Evolutionary conservation across 805 yeast genomes (phyloP).

Genomic region (Kodamaea nitidulidarum): DNA sequence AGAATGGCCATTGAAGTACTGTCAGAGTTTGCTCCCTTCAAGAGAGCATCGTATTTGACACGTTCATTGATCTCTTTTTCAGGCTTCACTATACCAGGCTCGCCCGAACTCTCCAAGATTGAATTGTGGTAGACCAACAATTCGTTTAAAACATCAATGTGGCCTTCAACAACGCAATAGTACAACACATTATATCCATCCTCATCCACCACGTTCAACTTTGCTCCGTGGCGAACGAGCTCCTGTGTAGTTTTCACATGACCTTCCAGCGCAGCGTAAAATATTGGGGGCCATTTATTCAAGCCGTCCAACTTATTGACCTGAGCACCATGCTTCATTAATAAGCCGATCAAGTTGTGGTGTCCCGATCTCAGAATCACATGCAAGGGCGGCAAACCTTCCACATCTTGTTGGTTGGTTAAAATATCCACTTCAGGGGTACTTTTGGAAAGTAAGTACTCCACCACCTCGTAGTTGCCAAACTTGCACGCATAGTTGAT

Average conservation of each 20-base stretch:
- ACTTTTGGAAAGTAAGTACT: constrained; percentile 47
- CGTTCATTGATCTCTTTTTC: constrained; percentile 2
- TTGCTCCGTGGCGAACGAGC: constrained; percentile 71
- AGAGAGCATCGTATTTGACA: constrained; percentile 2
- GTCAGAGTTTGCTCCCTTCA: constrained; percentile 1
- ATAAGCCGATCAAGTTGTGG: constrained; percentile 58
- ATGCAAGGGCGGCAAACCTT: constrained; percentile 85
- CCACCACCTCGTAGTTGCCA: constrained; percentile 70
- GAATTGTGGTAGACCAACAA: constrained; percentile 42
- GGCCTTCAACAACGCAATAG: constrained; percentile 94
- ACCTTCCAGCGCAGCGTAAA: constrained; percentile 87
- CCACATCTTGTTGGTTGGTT: constrained; percentile 66
- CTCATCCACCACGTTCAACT: constrained; percentile 64
- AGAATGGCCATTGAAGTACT: constrained; percentile 23
- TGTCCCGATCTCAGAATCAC: constrained; percentile 85
- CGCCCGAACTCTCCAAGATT: constrained; percentile 5
- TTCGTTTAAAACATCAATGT: constrained; percentile 72
- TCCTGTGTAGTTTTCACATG: constrained; percentile 65
- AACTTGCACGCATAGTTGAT: constrained; percentile 84
- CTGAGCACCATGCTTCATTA: constrained; percentile 66
- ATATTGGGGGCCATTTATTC: constrained; percentile 91
- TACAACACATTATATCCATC: constrained; percentile 77
- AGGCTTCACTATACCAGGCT: not conserved
- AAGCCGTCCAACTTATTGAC: constrained; percentile 78
- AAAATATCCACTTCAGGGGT: constrained; percentile 17